phyloP scores from a whole-genome alignment of 495 filamentous ascomycete species.

The Darksidea phi region DNA sequence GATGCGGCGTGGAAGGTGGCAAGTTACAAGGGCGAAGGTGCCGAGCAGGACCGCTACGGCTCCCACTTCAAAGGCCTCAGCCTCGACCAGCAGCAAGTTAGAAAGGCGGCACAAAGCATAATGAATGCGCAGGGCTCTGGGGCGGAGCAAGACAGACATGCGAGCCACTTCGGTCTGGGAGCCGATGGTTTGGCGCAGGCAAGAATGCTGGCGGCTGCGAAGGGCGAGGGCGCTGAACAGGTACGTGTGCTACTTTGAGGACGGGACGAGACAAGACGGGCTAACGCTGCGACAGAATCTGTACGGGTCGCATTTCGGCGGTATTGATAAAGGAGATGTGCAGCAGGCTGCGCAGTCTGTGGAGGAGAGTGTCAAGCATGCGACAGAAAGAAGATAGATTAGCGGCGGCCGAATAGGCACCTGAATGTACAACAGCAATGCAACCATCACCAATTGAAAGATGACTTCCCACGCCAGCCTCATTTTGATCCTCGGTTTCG shows the following conservation, averaged over 20 bases:
- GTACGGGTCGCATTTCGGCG: constrained; percentile 8
- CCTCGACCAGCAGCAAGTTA: constrained; percentile 14
- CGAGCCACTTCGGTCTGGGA: constrained; percentile 16
- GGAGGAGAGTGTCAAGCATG: not conserved
- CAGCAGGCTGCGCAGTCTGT: constrained; percentile 8
- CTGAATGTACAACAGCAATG: no score
- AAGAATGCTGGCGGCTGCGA: not conserved
- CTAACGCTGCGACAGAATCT: constrained; percentile 10
- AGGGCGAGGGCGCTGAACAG: constrained; percentile 16
- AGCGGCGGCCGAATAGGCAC: no score
- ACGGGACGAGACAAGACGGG: not conserved
- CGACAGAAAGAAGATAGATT: not conserved
- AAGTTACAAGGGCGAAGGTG: constrained; percentile 5
- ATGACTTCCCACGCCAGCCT: no score
- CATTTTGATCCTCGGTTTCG: no score
- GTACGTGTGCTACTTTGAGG: not conserved
- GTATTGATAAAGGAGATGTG: not conserved
- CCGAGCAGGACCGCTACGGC: constrained; percentile 21
- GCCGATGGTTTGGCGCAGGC: constrained; percentile 14
- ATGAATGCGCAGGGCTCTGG: constrained; percentile 2
- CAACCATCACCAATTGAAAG: no score
- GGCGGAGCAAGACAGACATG: constrained; percentile 15
- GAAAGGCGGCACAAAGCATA: constrained; percentile 7
- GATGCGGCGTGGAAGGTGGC: constrained; percentile 3
- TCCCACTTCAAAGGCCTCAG: constrained; percentile 10